These are phyloP conservation scores for Moricandia moricandioides DNA, from an alignment of 345 rosid species.

Conservation along the genomic window DNA sequence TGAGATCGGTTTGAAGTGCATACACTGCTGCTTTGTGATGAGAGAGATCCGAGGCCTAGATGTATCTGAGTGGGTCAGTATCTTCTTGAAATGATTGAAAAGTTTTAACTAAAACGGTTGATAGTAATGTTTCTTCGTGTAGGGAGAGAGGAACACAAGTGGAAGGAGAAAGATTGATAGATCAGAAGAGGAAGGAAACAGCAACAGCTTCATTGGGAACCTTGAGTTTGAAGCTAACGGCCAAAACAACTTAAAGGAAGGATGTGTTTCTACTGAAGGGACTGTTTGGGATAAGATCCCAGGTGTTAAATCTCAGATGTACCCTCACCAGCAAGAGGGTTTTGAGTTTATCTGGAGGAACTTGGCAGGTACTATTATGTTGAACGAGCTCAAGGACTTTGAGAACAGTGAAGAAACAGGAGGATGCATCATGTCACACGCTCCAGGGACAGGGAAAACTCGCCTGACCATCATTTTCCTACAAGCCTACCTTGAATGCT, in stretches of 20 bases:
- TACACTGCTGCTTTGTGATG: constrained; percentile 38
- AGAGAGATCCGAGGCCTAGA: constrained; percentile 37
- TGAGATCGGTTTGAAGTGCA: constrained; percentile 51
- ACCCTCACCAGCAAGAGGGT: constrained; percentile 70
- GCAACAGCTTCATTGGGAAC: constrained; percentile 12
- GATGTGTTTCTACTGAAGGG: constrained; percentile 31
- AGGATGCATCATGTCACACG: constrained; percentile 83
- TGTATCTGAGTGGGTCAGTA: constrained; percentile 21
- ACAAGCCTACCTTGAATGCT: constrained; percentile 47
- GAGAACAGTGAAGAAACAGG: constrained; percentile 30
- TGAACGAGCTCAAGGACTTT: constrained; percentile 46
- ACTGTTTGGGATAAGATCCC: constrained; percentile 77
- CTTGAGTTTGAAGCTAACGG: constrained; percentile 17
- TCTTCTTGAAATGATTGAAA: background rate
- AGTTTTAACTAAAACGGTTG: background rate
- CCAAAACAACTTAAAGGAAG: constrained; percentile 10
- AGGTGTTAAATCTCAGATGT: constrained; percentile 46
- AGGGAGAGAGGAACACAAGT: constrained; percentile 27
- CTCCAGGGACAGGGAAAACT: constrained; percentile 89
- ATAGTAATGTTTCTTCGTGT: constrained; percentile 9
- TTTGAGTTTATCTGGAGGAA: constrained; percentile 79
- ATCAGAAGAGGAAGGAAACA: constrained; percentile 23
- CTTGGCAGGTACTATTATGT: constrained; percentile 53
- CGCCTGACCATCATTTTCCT: constrained; percentile 66
- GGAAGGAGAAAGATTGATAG: constrained; percentile 25